Base-by-base conservation (phyloP, 2,329 filamentous ascomycete genomes). In the Lanzia echinophila region DNA sequence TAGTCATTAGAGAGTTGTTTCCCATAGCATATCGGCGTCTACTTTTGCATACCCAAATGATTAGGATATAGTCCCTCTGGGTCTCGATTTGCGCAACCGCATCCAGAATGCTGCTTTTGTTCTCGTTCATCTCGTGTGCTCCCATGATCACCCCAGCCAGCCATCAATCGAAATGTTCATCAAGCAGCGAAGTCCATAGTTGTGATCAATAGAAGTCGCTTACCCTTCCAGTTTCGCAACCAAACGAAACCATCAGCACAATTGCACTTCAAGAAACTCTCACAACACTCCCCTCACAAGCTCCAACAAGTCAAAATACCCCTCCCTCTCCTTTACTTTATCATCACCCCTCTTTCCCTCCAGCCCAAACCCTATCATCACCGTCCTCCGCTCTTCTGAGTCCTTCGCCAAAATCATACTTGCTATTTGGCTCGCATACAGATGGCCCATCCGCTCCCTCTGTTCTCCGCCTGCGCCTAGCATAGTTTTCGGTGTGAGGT, bases 391-490 rank as follows among this genome's bases (percentile, higher is more conserved):
- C 58, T 85, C 81, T 45, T 83, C 76, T 1, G 89, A 83, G 50
- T 87, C 78, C 58, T 84, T 84, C 56, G 86, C 81, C 17, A 84
- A 78, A 56, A 99, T 79, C 38, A 86, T 81, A 65, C 85, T 95
- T 5, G 87, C 94, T 60, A 97, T 86, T 65, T 96, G 92, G 42
- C 88, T 88, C 2, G 91, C 91, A 65, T 95, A 86, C 1, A 96
- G 81, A 69, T 96, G 91, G 1, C 90, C 92, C 5, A 95, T 70
- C 0, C 87, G 88, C 66, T 96, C 90, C 42, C 90, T 80, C 45
- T 88, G 84, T 50, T 86, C 78, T 32, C 86, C 83, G 44, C 91
- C 90, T 10, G 87, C 90, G 2, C 94, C 94, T 0, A 99, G 77
- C 2, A 99, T 74, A 0, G 90, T 95, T 36, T 84, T 92, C 1